These are phyloP conservation scores for Aspergillus asperescens DNA, from an alignment of 495 filamentous ascomycete species.

Conservation along the genomic window DNA sequence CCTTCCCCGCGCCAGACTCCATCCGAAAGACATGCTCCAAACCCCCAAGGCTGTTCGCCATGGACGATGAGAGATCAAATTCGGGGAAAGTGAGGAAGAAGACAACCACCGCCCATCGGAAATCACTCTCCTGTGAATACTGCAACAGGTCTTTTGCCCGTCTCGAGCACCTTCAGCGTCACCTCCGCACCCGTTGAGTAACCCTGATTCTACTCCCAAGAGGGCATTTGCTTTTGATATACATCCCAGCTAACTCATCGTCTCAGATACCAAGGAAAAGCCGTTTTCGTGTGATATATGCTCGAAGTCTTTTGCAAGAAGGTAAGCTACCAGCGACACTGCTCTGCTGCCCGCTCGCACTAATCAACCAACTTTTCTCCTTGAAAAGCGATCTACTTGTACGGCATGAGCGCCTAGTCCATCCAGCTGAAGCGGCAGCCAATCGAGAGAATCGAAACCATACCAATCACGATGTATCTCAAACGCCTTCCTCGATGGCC, in stretches of 20 bases:
- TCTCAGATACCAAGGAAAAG: slow-evolving; percentile 49
- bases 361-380: slow-evolving; percentile 14
- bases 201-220: slow-evolving; percentile 25
- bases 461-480: slow-evolving; percentile 31
- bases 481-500: slow-evolving; percentile 35
- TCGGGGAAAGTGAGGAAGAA: slow-evolving; percentile 44
- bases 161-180: slow-evolving; percentile 49
- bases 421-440: slow-evolving; percentile 53
- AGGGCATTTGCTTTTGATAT: not conserved
- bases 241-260: slow-evolving; percentile 24
- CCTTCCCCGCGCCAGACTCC: slow-evolving; percentile 28
- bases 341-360: slow-evolving; percentile 17
- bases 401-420: slow-evolving; percentile 68
- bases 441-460: slow-evolving; percentile 41
- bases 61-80: slow-evolving; percentile 43
- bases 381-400: slow-evolving; percentile 58
- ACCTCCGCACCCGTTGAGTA: slow-evolving; percentile 52
- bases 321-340: slow-evolving; percentile 26
- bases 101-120: slow-evolving; percentile 35
- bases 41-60: slow-evolving; percentile 26
- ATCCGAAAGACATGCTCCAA: slow-evolving; percentile 23
- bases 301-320: slow-evolving; percentile 48
- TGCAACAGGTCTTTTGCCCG: slow-evolving; percentile 48
- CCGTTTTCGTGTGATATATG: slow-evolving; percentile 52
- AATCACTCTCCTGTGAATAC: slow-evolving; percentile 46